Evolutionary conservation across 2,329 filamentous ascomycete species (phyloP), one percentile per base, ranked within the genome.

Genomic region (Aspergillus fischeri): DNA sequence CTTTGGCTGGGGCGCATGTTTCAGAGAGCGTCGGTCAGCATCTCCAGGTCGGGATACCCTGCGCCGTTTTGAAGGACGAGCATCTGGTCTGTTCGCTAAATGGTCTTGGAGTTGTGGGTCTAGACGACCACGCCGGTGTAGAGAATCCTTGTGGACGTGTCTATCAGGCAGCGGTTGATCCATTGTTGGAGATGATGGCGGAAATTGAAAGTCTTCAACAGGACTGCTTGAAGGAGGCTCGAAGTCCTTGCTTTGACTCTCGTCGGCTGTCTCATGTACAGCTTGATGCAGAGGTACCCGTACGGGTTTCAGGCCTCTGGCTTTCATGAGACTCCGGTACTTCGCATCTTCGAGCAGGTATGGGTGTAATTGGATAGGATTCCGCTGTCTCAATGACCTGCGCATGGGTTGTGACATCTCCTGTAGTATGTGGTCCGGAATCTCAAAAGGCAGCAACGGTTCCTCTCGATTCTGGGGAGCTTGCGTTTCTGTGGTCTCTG

Each of bases 301-400:
- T 14, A 80, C 65, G 11, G 79, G 77, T 52, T 71, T 74, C 8
- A 80, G 49, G 1, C 79, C 78, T 51, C 77, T 63, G 41, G 69
- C 70, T 53, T 70, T 75, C 64, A 79, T 69, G 45, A 71, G 71
- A 35, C 62, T 69, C 48, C 71, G 69, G 60, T 80, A 81, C 54
- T 73, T 73, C 7, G 77, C 77, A 57, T 74, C 69, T 59, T 81
- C 79, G 17, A 80, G 62, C 0, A 74, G 64, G 56, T 80, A 81
- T 1, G 79, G 79, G 59, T 80, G 77, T 28, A 80, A 59, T 54
- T 81, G 79, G 51, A 80, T 80, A 7, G 77, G 73, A 61, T 78
- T 79, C 42, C 78, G 74, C 55, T 77, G 70, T 52, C 79, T 70
- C 24, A 80, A 65, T 3, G 65, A 67, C 55, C 75, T 70, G 57